Percentiles rank a stretch among this genome's conserved stretches.
phyloP scores from a whole-genome alignment of 805 yeast species.

The Ogataea siamensis region DNA sequence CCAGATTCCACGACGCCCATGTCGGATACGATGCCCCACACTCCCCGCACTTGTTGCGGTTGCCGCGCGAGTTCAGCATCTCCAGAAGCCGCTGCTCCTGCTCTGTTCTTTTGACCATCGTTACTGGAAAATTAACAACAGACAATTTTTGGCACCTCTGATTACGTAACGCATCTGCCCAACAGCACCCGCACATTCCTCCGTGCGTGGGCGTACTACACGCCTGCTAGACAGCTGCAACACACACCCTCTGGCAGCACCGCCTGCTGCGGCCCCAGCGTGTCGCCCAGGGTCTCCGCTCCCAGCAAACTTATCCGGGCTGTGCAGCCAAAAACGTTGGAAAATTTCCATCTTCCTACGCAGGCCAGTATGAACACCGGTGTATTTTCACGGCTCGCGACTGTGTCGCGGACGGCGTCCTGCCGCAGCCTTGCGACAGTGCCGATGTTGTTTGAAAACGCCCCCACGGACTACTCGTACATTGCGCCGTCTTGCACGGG shows the following conservation, averaged over 20 bases:
- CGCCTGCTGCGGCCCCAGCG: too few species aligned
- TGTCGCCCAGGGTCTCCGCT: too few species aligned
- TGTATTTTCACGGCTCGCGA: background rate
- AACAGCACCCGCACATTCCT: too few species aligned
- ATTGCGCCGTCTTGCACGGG: background rate
- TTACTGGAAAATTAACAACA: background rate
- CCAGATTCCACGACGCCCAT: slow-evolving; percentile 48
- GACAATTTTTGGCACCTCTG: slow-evolving; percentile 5
- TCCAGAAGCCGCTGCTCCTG: slow-evolving; percentile 46
- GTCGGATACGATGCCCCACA: slow-evolving; percentile 70
- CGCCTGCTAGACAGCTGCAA: too few species aligned
- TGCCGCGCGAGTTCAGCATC: slow-evolving; percentile 55
- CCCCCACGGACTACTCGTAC: background rate
- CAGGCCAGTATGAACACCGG: too few species aligned
- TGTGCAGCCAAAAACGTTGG: background rate
- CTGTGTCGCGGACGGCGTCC: background rate
- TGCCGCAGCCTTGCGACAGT: background rate
- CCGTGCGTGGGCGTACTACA: too few species aligned
- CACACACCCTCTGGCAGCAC: too few species aligned
- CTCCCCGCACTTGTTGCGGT: slow-evolving; percentile 76
- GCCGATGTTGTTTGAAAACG: background rate
- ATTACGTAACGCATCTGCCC: too few species aligned
- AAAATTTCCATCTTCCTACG: too few species aligned
- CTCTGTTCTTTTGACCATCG: slow-evolving; percentile 11
- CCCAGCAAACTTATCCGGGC: background rate